These are phyloP conservation scores for Alternaria ventricosa DNA, from an alignment of 2,329 filamentous ascomycete genomes.

Conservation along the genomic window DNA sequence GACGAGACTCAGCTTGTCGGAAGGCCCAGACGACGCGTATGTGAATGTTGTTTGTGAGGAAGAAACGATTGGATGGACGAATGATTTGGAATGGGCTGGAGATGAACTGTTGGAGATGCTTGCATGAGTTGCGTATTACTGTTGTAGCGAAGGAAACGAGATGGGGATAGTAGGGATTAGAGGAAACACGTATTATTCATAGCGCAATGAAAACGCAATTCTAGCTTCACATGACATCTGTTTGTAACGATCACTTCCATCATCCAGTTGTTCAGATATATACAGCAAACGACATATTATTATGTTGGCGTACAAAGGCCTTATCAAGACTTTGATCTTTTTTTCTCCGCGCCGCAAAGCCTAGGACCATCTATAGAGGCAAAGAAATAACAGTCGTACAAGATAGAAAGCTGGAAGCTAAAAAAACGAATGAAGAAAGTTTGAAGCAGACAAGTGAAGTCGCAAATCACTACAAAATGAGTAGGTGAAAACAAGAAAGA, in stretches of 20 bases:
- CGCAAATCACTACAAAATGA: slow-evolving; percentile 1
- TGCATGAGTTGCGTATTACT: slow-evolving; percentile 2
- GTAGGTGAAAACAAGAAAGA: not conserved
- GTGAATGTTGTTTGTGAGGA: not conserved
- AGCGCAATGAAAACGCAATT: slow-evolving; percentile 5
- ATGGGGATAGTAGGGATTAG: not conserved
- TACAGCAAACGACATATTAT: not conserved
- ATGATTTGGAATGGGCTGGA: not conserved
- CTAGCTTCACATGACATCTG: not conserved
- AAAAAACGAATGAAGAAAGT: not conserved
- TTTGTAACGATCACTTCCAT: too few relatives aligned
- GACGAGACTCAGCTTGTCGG: not conserved
- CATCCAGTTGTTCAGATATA: not conserved
- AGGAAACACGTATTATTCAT: slow-evolving; percentile 5
- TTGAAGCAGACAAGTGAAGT: not conserved
- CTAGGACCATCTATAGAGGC: not conserved
- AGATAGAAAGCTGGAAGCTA: not conserved
- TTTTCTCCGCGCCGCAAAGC: not conserved
- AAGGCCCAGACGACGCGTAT: not conserved
- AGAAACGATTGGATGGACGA: not conserved
- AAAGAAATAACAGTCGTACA: not conserved
- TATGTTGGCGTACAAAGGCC: not conserved
- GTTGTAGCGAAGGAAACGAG: not conserved
- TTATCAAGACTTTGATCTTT: not conserved
- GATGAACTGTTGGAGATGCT: not conserved